Base-by-base conservation (phyloP, 331 rosid species). In the Cydonia oblonga region DNA sequence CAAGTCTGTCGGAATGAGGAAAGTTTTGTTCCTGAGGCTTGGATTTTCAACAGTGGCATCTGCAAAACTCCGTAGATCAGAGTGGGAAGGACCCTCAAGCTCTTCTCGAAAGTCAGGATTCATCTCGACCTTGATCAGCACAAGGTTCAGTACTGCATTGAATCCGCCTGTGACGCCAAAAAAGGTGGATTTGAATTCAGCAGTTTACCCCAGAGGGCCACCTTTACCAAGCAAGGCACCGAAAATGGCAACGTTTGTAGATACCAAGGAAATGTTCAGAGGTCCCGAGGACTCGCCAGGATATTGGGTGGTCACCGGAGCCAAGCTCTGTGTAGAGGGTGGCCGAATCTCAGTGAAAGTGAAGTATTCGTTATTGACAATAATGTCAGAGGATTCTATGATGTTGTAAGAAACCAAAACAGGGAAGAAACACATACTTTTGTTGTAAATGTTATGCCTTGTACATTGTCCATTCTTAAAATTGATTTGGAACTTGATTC, bases 291-390 rank as follows among this genome's bases (percentile, higher is more conserved):
- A 89, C 68, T 66, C 74, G 44, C 98, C 97, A 5, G 98, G 98
- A 35, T 86, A 93, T 79, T 93, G 98, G 98, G 88, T 93, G 79
- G 92, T 93, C 72, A 89, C 95, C 0, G 98, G 98, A 29, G 97
- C 97, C 62, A 93, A 80, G 85, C 88, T 93, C 1, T 78, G 89
- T 28, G 87, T 87, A 20, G 95, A 85, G 32, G 88, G 80, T 69
- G 88, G 92, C 42, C 78, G 82, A 75, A 89, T 93, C 73, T 86
- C 92, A 16, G 78, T 93, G 79, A 90, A 80, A 70, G 96, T 83
- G 32, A 93, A 93, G 76, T 93, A 82, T 81, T 84, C 98, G 0
- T 84, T 93, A 86, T 81, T 93, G 82, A 87, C 91, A 67, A 84
- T 93, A 66, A 70, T 85, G 80, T 82, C 76, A 0, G 96, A 84